phyloP scores from a whole-genome alignment of 768 basidiomycete genomes.

The Mycena maculata region DNA sequence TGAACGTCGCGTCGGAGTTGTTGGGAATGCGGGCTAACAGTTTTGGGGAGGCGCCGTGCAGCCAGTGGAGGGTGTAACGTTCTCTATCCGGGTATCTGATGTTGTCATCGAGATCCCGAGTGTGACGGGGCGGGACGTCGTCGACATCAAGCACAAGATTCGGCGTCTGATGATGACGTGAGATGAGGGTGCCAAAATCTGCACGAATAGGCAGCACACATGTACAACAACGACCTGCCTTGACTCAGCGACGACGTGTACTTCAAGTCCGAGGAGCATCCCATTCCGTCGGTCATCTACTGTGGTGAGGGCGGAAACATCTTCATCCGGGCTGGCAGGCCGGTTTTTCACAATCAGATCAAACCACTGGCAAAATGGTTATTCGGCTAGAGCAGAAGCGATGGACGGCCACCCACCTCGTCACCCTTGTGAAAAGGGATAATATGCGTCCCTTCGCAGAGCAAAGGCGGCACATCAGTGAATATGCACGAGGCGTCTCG shows the following conservation, averaged over 20 bases:
- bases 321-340: conserved; percentile 9
- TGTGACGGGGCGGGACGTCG: conserved; percentile 21
- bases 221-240: conserved; percentile 16
- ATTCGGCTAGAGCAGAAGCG: not conserved
- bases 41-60: conserved; percentile 7
- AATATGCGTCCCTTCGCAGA: conserved; percentile 23
- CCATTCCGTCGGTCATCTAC: conserved; percentile 21
- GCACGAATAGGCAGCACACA: conserved; percentile 9
- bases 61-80: conserved; percentile 43
- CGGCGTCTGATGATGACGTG: conserved; percentile 18
- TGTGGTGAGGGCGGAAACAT: conserved; percentile 13
- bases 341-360: conserved; percentile 23
- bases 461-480: not conserved
- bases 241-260: conserved; percentile 2
- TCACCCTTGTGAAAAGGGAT: conserved; percentile 22
- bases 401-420: conserved; percentile 9
- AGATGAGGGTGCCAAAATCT: conserved; percentile 1
- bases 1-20: conserved; percentile 41
- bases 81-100: conserved; percentile 28
- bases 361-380: conserved; percentile 19
- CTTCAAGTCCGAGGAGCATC: conserved; percentile 2
- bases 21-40: not conserved
- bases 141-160: conserved; percentile 16
- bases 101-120: not conserved
- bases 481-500: conserved; percentile 22